A percentile compares a stretch with the other conserved stretches of the same genome.
Evolutionary conservation across 2,329 filamentous ascomycete genomes (phyloP).

Genomic region (Ophiocordyceps camponoti-saundersi): DNA sequence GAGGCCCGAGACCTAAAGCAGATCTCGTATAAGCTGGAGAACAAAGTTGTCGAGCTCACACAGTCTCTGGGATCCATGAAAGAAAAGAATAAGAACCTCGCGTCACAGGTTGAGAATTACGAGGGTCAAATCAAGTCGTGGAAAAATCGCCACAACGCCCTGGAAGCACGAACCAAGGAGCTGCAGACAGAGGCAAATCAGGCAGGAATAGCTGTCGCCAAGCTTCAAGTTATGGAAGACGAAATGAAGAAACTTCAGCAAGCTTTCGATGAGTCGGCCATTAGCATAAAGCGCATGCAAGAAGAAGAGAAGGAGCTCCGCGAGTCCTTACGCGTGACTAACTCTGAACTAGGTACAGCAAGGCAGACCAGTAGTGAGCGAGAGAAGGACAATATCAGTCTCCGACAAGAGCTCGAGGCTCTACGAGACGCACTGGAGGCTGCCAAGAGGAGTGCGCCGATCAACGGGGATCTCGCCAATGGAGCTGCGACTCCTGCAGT

Average conservation of each 20-base stretch:
- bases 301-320: conserved; percentile 80
- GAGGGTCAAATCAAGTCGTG: conserved; percentile 91
- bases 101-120: conserved; percentile 85
- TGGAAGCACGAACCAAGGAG: conserved; percentile 83
- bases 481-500: conserved; percentile 29
- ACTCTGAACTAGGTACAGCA: conserved; percentile 63
- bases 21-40: conserved; percentile 98
- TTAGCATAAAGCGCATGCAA: conserved; percentile 84
- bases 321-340: conserved; percentile 66
- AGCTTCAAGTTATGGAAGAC: conserved; percentile 78
- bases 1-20: conserved; percentile 97
- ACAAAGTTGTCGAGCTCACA: conserved; percentile 97
- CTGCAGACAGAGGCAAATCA: conserved; percentile 94
- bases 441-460: conserved; percentile 60
- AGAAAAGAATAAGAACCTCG: conserved; percentile 79
- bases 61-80: conserved; percentile 87
- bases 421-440: conserved; percentile 85
- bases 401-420: conserved; percentile 77
- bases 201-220: conserved; percentile 85
- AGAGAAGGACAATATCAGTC: conserved; percentile 69
- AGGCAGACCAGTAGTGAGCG: conserved; percentile 58
- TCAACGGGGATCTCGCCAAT: conserved; percentile 43
- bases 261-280: conserved; percentile 77
- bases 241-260: conserved; percentile 86
- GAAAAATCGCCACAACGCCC: conserved; percentile 78